Evolutionary conservation across 2,329 filamentous ascomycete species (phyloP).

Genomic region (Pyrenochaeta sp.): DNA sequence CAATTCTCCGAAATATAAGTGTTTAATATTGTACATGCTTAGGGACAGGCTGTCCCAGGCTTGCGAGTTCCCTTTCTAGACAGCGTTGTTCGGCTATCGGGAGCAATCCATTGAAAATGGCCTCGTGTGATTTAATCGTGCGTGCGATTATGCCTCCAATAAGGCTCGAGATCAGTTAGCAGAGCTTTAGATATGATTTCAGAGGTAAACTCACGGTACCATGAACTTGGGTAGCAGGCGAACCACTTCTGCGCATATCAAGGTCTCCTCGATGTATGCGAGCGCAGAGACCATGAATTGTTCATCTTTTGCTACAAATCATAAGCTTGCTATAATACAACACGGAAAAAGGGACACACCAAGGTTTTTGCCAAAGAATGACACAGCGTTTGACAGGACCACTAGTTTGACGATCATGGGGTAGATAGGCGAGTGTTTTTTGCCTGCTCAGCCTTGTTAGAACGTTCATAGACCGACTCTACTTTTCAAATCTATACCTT

Average conservation of each 20-base stretch:
- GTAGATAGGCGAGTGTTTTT: slow-evolving; percentile 16
- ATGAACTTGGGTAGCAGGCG: slow-evolving; percentile 25
- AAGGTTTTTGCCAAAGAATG: slow-evolving; percentile 26
- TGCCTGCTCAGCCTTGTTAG: slow-evolving; percentile 6
- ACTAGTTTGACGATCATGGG: slow-evolving; percentile 22
- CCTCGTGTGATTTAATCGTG: slow-evolving; percentile 20
- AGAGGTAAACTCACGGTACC: slow-evolving; percentile 13
- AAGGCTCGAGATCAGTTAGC: neutral
- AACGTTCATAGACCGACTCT: neutral
- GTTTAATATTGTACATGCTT: neutral
- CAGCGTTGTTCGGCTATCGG: slow-evolving; percentile 24
- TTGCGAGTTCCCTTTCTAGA: slow-evolving; percentile 18
- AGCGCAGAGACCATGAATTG: slow-evolving; percentile 31
- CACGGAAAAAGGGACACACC: slow-evolving; percentile 1
- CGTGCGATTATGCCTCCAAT: slow-evolving; percentile 14
- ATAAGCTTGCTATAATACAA: neutral
- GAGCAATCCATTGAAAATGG: slow-evolving; percentile 23
- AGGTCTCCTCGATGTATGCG: slow-evolving; percentile 33
- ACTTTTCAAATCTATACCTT: slow-evolving; percentile 1
- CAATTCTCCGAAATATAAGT: neutral
- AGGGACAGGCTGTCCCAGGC: slow-evolving; percentile 12
- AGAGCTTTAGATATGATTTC: neutral
- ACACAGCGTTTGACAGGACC: slow-evolving; percentile 21
- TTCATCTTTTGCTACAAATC: slow-evolving; percentile 25
- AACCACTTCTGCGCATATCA: slow-evolving; percentile 36